Conservation (phyloP, 345 rosid species). For the Eucalyptus cloeziana region DNA sequence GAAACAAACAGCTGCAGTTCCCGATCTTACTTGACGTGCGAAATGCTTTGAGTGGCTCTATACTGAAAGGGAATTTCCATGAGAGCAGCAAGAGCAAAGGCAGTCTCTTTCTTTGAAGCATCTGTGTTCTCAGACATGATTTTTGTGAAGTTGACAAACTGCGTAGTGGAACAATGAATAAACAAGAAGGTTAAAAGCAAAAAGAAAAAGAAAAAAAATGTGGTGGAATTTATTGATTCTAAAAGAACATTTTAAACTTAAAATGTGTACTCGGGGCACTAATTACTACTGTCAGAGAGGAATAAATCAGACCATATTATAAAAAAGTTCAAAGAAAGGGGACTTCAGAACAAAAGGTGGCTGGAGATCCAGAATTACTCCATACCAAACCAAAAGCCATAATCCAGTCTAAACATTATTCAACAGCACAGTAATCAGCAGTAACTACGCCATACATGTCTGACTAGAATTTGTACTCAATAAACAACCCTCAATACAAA, state of each 20-base stretch:
- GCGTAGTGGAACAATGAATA: background rate
- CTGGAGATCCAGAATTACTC: background rate
- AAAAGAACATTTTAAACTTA: background rate
- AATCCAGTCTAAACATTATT: background rate
- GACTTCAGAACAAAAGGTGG: background rate
- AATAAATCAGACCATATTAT: background rate
- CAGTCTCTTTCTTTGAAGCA: constrained; percentile 60
- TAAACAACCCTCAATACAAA: background rate
- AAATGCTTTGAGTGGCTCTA: constrained; percentile 63
- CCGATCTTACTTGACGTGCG: constrained; percentile 15
- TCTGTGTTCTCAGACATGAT: constrained; percentile 69
- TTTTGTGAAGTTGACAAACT: constrained; percentile 89
- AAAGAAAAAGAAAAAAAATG: fast-evolving
- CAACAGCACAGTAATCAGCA: background rate
- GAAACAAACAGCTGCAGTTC: background rate
- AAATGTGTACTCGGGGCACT: background rate
- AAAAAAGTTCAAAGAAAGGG: background rate
- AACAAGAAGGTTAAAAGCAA: background rate
- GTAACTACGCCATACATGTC: background rate
- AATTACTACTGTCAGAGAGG: background rate
- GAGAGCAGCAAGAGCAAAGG: constrained; percentile 90
- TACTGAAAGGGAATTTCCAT: constrained; percentile 94
- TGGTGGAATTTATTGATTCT: no score
- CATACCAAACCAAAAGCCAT: background rate
- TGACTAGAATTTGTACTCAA: background rate